Base-by-base conservation (phyloP, 805 yeast genomes). In the Hanseniaspora hatyaiensis region DNA sequence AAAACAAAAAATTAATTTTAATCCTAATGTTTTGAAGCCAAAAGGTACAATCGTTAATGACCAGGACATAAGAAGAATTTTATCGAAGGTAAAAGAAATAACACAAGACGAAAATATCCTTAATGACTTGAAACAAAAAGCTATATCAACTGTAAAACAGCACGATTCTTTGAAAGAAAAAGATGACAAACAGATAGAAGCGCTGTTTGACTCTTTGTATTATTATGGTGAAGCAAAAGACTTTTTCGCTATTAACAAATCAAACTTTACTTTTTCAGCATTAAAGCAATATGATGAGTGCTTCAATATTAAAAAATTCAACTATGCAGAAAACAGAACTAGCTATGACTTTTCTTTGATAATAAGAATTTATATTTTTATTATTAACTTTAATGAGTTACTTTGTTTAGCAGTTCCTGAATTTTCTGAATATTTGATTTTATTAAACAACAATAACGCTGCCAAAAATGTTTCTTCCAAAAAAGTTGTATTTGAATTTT, bases 291-390 rank as follows among this genome's bases (percentile, higher is more conserved):
- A 20, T 22, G 47, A 36, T 30, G 36, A 28, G 5, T 29, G 20
- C 3, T 43, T 43, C 28, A 13, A 13, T 6, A 15, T 33, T 6
- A 43, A 20, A 18, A 20, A 15, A 8, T 36, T 34, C 18, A 26
- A 26, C 11, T 20, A 3, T 9, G 24, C 16, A 16, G n/a, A 11
- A 15, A 24, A 22, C 11, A 30, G 30, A 3, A 26, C 15, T 11
- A 11, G 15, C 32, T 43, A n/a, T 29, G 32, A 36, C 16, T 43
- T 43, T 28, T 34, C 39, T 6, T 38, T 26, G 19, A 43, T 43
- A 29, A 16, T 43, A 4, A 34, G 38, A n/a, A 18, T 45, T 6
- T 45, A 45, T 34, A 45, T 28, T 13, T 45, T 45, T 18, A 11
- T 45, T 6, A 19, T 24, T 8, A 40, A 30, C 34, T 45, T 45